phyloP scores from a whole-genome alignment of 2,329 filamentous ascomycete species.

The Scedosporium minutisporum region DNA sequence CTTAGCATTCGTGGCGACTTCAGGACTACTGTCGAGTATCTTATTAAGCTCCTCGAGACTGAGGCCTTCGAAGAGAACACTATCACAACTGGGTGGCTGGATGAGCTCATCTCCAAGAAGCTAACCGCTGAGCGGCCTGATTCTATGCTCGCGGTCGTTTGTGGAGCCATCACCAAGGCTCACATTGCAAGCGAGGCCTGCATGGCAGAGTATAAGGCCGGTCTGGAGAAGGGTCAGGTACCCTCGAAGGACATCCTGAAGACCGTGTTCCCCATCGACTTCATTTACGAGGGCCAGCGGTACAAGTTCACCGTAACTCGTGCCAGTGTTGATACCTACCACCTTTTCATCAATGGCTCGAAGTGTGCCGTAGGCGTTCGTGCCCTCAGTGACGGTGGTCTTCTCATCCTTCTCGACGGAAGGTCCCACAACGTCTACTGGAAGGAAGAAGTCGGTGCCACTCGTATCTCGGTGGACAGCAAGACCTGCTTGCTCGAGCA shows the following conservation, averaged over 20 bases:
- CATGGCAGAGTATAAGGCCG: constrained; percentile 75
- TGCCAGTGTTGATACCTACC: constrained; percentile 87
- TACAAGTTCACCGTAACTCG: constrained; percentile 98
- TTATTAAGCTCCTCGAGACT: constrained; percentile 97
- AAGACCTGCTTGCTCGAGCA: constrained; percentile 98
- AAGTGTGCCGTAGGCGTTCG: constrained; percentile 91
- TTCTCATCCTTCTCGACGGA: constrained; percentile 81
- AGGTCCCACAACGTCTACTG: constrained; percentile 98
- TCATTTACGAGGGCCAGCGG: constrained; percentile 92
- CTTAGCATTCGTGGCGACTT: constrained; percentile 99
- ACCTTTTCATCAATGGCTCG: constrained; percentile 97
- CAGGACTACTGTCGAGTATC: constrained; percentile 94
- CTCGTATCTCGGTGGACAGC: constrained; percentile 89
- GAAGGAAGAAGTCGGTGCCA: constrained; percentile 97
- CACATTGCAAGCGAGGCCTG: constrained; percentile 89
- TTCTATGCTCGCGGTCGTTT: constrained; percentile 85
- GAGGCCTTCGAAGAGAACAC: constrained; percentile 98
- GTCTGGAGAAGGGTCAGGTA: constrained; percentile 94
- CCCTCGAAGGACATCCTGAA: constrained; percentile 93
- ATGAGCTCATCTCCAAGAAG: constrained; percentile 97
- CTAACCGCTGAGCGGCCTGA: constrained; percentile 93
- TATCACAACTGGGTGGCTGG: constrained; percentile 96
- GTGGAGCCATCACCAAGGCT: constrained; percentile 88
- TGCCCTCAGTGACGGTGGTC: constrained; percentile 84
- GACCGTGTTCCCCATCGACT: constrained; percentile 95